Evolutionary conservation across 2,329 filamentous ascomycete species (phyloP), one percentile per base, ranked within the genome.

Genomic region (Diplocarpon rosae): DNA sequence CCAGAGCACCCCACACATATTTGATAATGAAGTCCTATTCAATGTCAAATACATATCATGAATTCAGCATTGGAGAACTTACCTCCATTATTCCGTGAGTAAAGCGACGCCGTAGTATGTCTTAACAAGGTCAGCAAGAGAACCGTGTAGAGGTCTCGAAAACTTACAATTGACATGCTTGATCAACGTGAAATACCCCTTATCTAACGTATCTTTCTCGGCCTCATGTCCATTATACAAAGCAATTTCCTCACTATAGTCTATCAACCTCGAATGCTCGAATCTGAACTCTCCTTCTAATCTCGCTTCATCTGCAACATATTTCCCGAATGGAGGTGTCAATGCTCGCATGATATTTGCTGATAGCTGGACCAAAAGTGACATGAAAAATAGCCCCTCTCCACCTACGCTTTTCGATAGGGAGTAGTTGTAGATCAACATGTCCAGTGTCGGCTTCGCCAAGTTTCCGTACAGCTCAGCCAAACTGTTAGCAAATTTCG

Each of bases 181-280:
- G 69, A 98, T 98, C 31, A 98, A 73, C 1, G 92, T 98, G 61
- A 98, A 98, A 65, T 98, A 98, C 13, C 92, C 90, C 68, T 96
- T 96, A 66, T 98, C 92, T 42, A 98, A 71, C 0, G 85, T 93
- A 62, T 96, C 87, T 63, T 96, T 96, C 65, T 98, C 92, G 10
- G 85, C 88, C 57, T 90, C 83, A 57, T 96, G 89, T 17, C 92
- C 92, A 37, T 80, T 77, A 59, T 95, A 96, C 8, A 98, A 70
- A 1, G 92, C 92, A 4, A 98, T 78, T 63, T 98, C 92, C 62
- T 98, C 92, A 60, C 84, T 87, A 62, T 95, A 90, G 63, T 98
- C 90, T 59, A 98, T 96, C 37, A 98, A 71, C 42, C 92, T 76
- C 2, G 87, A 92, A 66, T 98, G 92, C 59, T 94, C 85, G 66